Evolutionary conservation across 1,139 yeast genomes (phyloP).

Genomic region (Suhomyces terraborum): DNA sequence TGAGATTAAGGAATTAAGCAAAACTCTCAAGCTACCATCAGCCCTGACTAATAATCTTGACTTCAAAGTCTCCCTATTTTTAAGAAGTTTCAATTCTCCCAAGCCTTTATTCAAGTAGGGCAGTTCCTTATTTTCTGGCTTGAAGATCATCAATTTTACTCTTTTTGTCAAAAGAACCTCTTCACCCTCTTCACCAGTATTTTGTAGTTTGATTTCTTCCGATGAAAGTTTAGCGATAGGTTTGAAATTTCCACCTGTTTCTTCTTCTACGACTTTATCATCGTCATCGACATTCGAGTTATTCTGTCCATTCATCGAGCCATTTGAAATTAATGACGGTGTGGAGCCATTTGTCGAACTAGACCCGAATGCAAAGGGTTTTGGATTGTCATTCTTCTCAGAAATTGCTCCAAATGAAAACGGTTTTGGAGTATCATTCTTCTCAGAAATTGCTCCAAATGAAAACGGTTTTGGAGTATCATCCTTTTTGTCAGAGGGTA

Average conservation of each 20-base stretch:
- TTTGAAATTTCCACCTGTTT: constrained; percentile 47
- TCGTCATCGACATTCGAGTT: constrained; percentile 16
- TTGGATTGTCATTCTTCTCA: constrained; percentile 11
- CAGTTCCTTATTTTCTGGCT: constrained; percentile 48
- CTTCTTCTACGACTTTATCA: constrained; percentile 42
- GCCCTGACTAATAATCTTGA: constrained; percentile 78
- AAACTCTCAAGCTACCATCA: constrained; percentile 83
- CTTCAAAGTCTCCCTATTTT: constrained; percentile 57
- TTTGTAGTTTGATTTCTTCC: constrained; percentile 47
- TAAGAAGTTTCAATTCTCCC: constrained; percentile 78
- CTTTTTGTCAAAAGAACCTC: constrained; percentile 62
- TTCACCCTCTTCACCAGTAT: constrained; percentile 88
- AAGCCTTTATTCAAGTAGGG: constrained; percentile 69
- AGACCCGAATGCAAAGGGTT: constrained; percentile 11
- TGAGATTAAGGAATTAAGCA: constrained; percentile 63
- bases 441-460: not conserved
- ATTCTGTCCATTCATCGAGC: not conserved
- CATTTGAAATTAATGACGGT: not conserved
- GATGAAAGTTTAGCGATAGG: constrained; percentile 47
- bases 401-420: not conserved
- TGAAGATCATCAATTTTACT: constrained; percentile 69
- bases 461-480: constrained; percentile 14
- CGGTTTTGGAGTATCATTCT: constrained; percentile 16
- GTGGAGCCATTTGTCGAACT: not conserved
- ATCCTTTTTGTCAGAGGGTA: constrained; percentile 7